A percentile compares a stretch with the other conserved stretches of the same genome.
phyloP scores from a whole-genome alignment of 1,284 basidiomycete genomes.

The Neonothopanus nambi region DNA sequence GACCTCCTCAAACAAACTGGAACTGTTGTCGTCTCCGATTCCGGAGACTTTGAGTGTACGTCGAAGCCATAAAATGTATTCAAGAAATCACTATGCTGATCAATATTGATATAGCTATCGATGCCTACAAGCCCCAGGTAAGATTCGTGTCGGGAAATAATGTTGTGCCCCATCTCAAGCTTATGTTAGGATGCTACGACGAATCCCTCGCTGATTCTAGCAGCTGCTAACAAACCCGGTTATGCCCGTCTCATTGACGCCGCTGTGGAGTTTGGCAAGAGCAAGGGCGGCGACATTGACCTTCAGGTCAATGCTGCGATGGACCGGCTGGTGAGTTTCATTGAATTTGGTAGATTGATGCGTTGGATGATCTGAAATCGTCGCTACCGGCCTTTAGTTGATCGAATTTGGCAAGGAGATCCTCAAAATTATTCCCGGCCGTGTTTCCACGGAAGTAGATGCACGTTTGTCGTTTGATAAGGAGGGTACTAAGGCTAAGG shows the following conservation, averaged over 20 bases:
- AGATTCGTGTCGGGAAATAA: neutral
- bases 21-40: conserved; percentile 94
- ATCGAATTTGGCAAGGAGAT: conserved; percentile 98
- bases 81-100: conserved; percentile 8
- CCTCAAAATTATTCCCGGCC: conserved; percentile 93
- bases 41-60: conserved; percentile 84
- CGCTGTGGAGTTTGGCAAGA: conserved; percentile 83
- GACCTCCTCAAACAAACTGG: conserved; percentile 88
- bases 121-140: conserved; percentile 90
- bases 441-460: conserved; percentile 99
- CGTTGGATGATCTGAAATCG: neutral
- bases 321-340: conserved; percentile 77
- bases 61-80: conserved; percentile 11
- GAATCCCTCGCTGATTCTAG: conserved; percentile 92
- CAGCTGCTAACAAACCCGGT: conserved; percentile 87
- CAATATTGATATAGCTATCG: conserved; percentile 59
- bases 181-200: conserved; percentile 81
- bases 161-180: neutral
- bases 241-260: conserved; percentile 86
- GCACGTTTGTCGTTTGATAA: conserved; percentile 97
- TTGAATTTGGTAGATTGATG: neutral
- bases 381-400: conserved; percentile 49
- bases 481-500: conserved; percentile 88
- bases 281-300: conserved; percentile 76
- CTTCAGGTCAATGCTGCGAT: conserved; percentile 75